Conservation (phyloP, 805 yeast genomes). For the Saccharomycopsis schoenii region DNA sequence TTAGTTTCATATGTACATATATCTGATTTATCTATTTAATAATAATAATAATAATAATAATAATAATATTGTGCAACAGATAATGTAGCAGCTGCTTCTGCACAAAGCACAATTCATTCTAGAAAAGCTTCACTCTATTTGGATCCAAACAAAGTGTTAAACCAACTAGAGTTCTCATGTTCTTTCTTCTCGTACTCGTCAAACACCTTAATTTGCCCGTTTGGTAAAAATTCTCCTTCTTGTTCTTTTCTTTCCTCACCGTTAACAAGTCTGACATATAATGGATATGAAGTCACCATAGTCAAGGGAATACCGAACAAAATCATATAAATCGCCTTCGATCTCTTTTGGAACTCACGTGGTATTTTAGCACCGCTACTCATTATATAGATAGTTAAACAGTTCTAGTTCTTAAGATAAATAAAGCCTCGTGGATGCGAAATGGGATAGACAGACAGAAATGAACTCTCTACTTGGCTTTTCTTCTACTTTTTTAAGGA, state of each 20-base stretch:
- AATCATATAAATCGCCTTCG: slow-evolving; percentile 19
- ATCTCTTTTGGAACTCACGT: slow-evolving; percentile 5
- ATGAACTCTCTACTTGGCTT: no score
- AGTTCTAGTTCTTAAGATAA: no score
- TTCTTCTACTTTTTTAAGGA: no score
- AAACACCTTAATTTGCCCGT: slow-evolving; percentile 36
- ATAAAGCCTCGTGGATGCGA: no score
- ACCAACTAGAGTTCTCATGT: slow-evolving; percentile 22
- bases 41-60: no score
- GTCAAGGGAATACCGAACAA: slow-evolving; percentile 14
- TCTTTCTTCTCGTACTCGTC: slow-evolving; percentile 32
- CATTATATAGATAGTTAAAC: neutral
- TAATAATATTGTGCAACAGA: no score
- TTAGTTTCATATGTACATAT: no score
- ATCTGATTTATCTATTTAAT: neutral
- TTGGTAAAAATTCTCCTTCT: slow-evolving; percentile 35
- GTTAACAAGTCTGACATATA: slow-evolving; percentile 18
- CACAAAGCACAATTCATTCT: neutral
- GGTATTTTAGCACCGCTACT: slow-evolving; percentile 9
- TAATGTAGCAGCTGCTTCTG: no score
- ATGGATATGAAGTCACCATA: slow-evolving; percentile 7
- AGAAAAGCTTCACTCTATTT: neutral
- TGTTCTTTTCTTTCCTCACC: slow-evolving; percentile 37
- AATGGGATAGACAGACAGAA: no score
- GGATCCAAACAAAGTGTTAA: slow-evolving; percentile 2